Evolutionary conservation across 495 filamentous ascomycete species (phyloP), one percentile per base, ranked within the genome.

Genomic region (Xylaria venustula): DNA sequence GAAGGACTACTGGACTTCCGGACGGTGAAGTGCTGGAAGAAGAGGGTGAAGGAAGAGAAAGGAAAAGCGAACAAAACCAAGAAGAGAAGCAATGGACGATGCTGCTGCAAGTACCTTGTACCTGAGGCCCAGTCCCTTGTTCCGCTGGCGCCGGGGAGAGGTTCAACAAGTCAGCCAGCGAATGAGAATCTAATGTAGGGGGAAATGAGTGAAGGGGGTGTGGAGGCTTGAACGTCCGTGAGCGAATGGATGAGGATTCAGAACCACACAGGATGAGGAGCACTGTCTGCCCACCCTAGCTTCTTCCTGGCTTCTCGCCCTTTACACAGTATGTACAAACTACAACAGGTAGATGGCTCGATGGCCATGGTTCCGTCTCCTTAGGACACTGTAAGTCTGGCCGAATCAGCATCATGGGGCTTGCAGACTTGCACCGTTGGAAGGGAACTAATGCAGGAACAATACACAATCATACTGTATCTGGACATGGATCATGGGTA

Each of bases 121-220:
- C 42, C 54, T 26, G 1, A 32, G 47, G 40, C 49, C 50, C 36
- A 44, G 41, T 66, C 61, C 32, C 68, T 54, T 60, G 47, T 51
- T 41, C 56, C 47, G 58, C 37, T 54, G 8, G 20, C 30, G 34
- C 41, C 42, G 22, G 56, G 44, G 36, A 14, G 58, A 28, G 50
- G 49, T 41, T 30, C 58, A 61, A 34, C 25, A 54, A 60, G 34
- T 15, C 20, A 58, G 32, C 58, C 58, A 30, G 42, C 67, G 70
- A 72, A 72, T 72, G 56, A 70, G 45, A 64, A 54, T 55, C 32
- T 62, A 60, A 63, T 68, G 67, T 65, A 58, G 64, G 60, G 58
- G 67, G 67, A 70, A 72, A 70, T 72, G 65, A 72, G 60, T 32
- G 69, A 69, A 69, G 69, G 67, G 67, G 67, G 64, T 51, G 67